phyloP scores from a whole-genome alignment of 1,284 basidiomycete species.

The Rhodofomes roseus region DNA sequence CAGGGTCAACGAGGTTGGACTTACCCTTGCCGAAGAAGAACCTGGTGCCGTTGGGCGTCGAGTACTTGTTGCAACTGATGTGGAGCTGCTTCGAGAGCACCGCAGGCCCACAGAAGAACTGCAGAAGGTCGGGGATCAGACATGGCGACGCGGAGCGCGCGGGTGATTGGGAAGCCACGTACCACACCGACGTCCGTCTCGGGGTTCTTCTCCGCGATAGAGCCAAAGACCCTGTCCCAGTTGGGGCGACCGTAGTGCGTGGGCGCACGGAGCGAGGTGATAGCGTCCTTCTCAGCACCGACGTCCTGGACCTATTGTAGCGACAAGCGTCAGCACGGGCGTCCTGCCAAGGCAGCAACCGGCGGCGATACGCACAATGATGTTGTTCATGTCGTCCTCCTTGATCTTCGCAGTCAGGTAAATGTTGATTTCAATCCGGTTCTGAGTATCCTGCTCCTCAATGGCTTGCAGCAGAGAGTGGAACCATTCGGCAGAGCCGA shows the following conservation, averaged over 20 bases:
- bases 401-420: slow-evolving; percentile 87
- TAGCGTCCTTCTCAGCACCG: slow-evolving; percentile 83
- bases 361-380: slow-evolving; percentile 50
- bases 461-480: slow-evolving; percentile 88
- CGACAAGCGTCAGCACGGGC: background rate
- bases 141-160: background rate
- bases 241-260: slow-evolving; percentile 95
- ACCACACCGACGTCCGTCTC: slow-evolving; percentile 85
- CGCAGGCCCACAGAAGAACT: slow-evolving; percentile 82
- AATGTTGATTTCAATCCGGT: slow-evolving; percentile 86
- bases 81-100: slow-evolving; percentile 71
- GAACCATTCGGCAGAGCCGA: slow-evolving; percentile 87
- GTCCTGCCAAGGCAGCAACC: background rate
- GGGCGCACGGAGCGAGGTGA: slow-evolving; percentile 80
- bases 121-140: background rate
- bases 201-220: slow-evolving; percentile 74
- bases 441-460: slow-evolving; percentile 83
- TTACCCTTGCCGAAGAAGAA: slow-evolving; percentile 87
- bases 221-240: slow-evolving; percentile 82
- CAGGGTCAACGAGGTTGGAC: slow-evolving; percentile 11
- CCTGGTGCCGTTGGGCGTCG: slow-evolving; percentile 72
- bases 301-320: slow-evolving; percentile 69
- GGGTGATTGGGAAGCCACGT: slow-evolving; percentile 22
- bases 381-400: slow-evolving; percentile 88
- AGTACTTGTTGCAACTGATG: slow-evolving; percentile 80